These are phyloP conservation scores for Babesia gibsoni DNA, from an alignment of 169 alveolate species.

Conservation along the genomic window DNA sequence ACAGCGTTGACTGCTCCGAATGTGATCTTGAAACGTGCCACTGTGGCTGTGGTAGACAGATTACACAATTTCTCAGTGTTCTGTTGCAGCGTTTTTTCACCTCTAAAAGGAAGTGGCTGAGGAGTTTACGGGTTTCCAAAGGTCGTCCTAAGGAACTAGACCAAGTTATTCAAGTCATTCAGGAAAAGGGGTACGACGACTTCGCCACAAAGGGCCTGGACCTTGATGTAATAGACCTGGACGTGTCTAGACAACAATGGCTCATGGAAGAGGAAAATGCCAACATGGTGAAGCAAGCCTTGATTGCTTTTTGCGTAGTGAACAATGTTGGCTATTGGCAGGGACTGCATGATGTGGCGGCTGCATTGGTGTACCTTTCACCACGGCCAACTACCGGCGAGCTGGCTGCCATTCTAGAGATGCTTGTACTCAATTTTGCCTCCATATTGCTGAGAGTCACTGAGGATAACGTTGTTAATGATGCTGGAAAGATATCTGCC, in stretches of 20 bases:
- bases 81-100: constrained; percentile 32
- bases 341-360: constrained; percentile 64
- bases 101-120: constrained; percentile 34
- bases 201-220: constrained; percentile 30
- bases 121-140: background rate
- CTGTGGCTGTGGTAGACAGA: constrained; percentile 46
- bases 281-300: constrained; percentile 24
- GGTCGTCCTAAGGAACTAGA: constrained; percentile 29
- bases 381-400: constrained; percentile 59
- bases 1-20: background rate
- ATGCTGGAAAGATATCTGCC: constrained; percentile 30
- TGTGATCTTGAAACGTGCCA: constrained; percentile 10
- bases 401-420: constrained; percentile 52
- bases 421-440: constrained; percentile 27
- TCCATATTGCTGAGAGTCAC: constrained; percentile 25
- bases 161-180: constrained; percentile 7
- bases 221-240: constrained; percentile 43
- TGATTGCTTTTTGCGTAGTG: constrained; percentile 49
- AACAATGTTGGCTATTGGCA: constrained; percentile 70
- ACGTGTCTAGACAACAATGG: constrained; percentile 60
- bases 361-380: constrained; percentile 41
- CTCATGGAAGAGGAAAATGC: constrained; percentile 1
- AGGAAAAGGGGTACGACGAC: constrained; percentile 19
- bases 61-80: constrained; percentile 13
- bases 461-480: constrained; percentile 5